Percentiles rank a stretch among this genome's conserved stretches.
phyloP scores from a whole-genome alignment of 371 early-diverging fungal genomes.

The Mucor irregularis region DNA sequence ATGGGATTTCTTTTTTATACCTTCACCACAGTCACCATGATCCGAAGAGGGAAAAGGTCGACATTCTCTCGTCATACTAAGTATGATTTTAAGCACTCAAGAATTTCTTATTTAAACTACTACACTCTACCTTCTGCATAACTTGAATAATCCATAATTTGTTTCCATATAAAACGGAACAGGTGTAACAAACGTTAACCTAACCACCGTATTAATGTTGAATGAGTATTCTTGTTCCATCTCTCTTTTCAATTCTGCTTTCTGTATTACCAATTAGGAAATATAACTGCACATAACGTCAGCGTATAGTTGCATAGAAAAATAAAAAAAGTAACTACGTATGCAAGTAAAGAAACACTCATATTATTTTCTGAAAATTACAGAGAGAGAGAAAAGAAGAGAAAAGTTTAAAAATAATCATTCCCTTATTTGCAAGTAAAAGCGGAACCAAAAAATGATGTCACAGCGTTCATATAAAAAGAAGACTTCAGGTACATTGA shows the following conservation, averaged over 20 bases:
- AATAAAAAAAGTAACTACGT: slow-evolving; percentile 45
- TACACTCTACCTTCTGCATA: slow-evolving; percentile 38
- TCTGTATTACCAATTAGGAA: slow-evolving; percentile 47
- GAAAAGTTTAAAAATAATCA: neutral
- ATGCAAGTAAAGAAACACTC: slow-evolving; percentile 48
- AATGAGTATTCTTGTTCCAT: neutral
- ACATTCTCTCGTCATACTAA: slow-evolving; percentile 42
- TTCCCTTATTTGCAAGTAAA: neutral
- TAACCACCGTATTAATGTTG: no score
- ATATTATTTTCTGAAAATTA: slow-evolving; percentile 19
- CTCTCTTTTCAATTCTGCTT: neutral
- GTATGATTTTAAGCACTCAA: neutral
- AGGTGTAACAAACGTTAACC: slow-evolving; percentile 48
- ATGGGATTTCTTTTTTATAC: slow-evolving; percentile 18
- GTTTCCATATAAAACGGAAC: slow-evolving; percentile 50
- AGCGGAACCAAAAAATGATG: neutral
- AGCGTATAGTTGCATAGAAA: slow-evolving; percentile 42
- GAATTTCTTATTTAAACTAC: neutral
- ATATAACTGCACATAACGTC: slow-evolving; percentile 29
- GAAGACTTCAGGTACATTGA: neutral
- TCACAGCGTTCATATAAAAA: neutral
- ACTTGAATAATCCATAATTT: slow-evolving; percentile 45
- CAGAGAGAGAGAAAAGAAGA: slow-evolving; percentile 4
- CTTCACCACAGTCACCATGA: slow-evolving; percentile 48
- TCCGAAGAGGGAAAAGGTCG: slow-evolving; percentile 47